Base-by-base conservation (phyloP, 108 stramenopile genomes). In the Nitzschia putrida region DNA sequence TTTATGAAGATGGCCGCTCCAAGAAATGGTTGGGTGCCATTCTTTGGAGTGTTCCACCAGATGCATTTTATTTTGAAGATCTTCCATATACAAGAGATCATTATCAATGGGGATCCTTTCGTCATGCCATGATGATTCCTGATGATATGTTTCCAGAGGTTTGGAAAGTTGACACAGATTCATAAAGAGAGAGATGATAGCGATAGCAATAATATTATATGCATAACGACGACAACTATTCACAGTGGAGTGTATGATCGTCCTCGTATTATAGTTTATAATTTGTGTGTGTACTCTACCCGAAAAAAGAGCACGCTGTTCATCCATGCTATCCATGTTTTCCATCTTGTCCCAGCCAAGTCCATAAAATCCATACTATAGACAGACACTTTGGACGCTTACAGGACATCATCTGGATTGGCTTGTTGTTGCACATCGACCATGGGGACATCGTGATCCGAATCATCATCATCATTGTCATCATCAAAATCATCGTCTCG, bases 51-150 rank as follows among this genome's bases (percentile, higher is more conserved):
- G 47, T 74, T 41, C 79, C 81, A 10, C 25, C 72, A 8, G 55
- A 70, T 54, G 77, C 73, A 1, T 80, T 86, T 51, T 43, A 24
- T 20, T 83, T 86, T 52, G 56, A 26, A 8, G 85, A 86, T 57
- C 6, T 61, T 18, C 66, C 75, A 16, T 72, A 78, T 52, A 57
- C 72, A 26, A 73, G 78, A 14, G 80, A 86, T 68, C 72, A 70
- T 42, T 66, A 70, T 24, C 57, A 75, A 12, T 23, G 23, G 14
- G 55, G 79, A 16, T 74, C 88, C 0, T 93, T 93, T 76, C 84
- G 92, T 21, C 88, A 90, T 68, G 89, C 89, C 34, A 91, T 93
- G 75, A 69, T 66, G 57, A 65, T 93, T 50, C 89, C 92, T 7
- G 88, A 93, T 67, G 88, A 86, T 13, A 67, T 82, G 37, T 73